Evolutionary conservation across 169 alveolate genomes (phyloP).

Genomic region (Blepharisma undulans): DNA sequence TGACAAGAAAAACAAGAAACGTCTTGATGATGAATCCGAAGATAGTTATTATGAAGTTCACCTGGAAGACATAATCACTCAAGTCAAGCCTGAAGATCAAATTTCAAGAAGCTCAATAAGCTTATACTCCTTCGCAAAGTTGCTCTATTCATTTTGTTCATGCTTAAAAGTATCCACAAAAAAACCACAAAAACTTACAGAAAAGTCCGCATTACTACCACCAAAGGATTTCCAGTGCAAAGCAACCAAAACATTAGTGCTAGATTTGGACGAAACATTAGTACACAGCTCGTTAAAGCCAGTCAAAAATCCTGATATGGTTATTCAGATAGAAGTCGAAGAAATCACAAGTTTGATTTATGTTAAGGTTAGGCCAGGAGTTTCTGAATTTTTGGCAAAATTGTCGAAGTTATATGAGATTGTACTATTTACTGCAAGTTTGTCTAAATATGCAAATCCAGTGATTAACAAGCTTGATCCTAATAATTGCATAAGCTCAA

Average conservation of each 20-base stretch:
- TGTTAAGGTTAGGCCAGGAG: conserved; percentile 62
- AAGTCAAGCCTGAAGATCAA: neutral
- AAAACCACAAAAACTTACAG: neutral
- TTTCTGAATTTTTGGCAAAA: conserved; percentile 57
- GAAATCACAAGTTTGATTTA: neutral
- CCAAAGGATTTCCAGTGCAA: neutral
- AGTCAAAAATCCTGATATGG: neutral
- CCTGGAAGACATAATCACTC: neutral
- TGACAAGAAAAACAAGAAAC: neutral
- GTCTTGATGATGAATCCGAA: neutral
- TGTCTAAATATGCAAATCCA: conserved; percentile 79
- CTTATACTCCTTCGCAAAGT: neutral
- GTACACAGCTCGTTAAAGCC: conserved; percentile 64
- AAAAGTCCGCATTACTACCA: neutral
- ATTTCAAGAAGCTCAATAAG: neutral
- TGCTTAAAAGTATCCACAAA: neutral
- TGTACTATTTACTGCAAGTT: conserved; percentile 79
- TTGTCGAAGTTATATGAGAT: conserved; percentile 66
- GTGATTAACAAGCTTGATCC: conserved; percentile 64
- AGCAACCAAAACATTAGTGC: conserved; percentile 74
- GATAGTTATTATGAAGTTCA: neutral
- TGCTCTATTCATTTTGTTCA: neutral
- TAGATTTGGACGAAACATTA: conserved; percentile 90
- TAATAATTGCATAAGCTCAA: neutral
- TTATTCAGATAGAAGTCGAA: neutral